Base-by-base conservation (phyloP, 2,329 filamentous ascomycete species). In the Scedosporium boydii region DNA sequence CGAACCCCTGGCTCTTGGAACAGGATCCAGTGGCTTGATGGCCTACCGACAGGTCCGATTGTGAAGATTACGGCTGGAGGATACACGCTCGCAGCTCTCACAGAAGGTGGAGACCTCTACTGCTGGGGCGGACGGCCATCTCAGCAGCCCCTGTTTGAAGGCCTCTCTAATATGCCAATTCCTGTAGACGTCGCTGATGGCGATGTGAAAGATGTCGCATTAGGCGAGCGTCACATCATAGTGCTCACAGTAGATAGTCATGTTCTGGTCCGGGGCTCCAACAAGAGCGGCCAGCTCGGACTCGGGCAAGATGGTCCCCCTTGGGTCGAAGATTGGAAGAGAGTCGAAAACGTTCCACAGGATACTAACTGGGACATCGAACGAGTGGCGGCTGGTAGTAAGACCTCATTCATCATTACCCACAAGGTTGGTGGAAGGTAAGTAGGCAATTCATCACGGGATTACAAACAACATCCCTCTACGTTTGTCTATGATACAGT, bases 141-240 rank as follows among this genome's bases (percentile, higher is more conserved):
- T 6, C 64, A 63, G 38, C 63, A 34, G 27, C n/a, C 62, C 4
- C 46, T 58, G 18, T 48, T 64, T 7, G 60, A 62, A 16, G 62
- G 61, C 6, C 51, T 65, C 23, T 63, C 26, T 2, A 66, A 65
- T 18, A 65, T 67, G 7, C 80, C 82, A 1, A 75, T 70, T 38
- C 82, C 81, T 0, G 69, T 80, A 1, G 75, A 79, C 7, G 71
- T 83, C 0, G 76, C 78, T 5, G 74, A 72, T 23, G 59, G 34
- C 23, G 83, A 88, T 63, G 74, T 88, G 2, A 65, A 75, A 5
- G 85, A 87, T 65, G 74, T 87, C 46, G 82, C 78, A 1, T 68
- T 88, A 5, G 87, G 87, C 0, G 79, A 82, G 42, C 76, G 77
- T 6, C 86, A 89, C 70, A 76, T 84, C n/a, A 73, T 87, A 7